Percentiles rank a stretch among this genome's conserved stretches.
Evolutionary conservation across 805 yeast species (phyloP).

Genomic region (Tetrapisispora nanseiensis): DNA sequence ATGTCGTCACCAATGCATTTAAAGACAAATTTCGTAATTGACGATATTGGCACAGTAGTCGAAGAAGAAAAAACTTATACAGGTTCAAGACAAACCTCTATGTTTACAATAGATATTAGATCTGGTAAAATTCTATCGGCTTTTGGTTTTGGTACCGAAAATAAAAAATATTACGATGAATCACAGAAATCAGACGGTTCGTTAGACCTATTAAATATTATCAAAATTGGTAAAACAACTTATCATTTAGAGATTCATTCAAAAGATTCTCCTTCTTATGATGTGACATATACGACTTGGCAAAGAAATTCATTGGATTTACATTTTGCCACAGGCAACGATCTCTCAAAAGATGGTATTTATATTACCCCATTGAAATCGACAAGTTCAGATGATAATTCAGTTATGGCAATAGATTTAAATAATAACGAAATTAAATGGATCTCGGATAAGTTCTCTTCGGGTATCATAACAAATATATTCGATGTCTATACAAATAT

Average conservation of each 20-base stretch:
- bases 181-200: not conserved
- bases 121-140: conserved; percentile 66
- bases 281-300: conserved; percentile 81
- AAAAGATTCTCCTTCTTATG: conserved; percentile 62
- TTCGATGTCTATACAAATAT: conserved; percentile 55
- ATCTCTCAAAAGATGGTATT: conserved; percentile 56
- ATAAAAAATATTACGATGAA: conserved; percentile 15
- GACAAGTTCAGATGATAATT: conserved; percentile 37
- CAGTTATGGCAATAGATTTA: conserved; percentile 66
- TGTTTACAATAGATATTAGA: conserved; percentile 60
- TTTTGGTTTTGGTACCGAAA: conserved; percentile 46
- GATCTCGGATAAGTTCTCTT: conserved; percentile 59
- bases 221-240: conserved; percentile 61
- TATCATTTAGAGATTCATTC: conserved; percentile 73
- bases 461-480: conserved; percentile 57
- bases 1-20: conserved; percentile 78
- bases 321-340: conserved; percentile 39
- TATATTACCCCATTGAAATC: conserved; percentile 71
- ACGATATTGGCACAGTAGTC: conserved; percentile 27
- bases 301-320: conserved; percentile 80
- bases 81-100: conserved; percentile 67
- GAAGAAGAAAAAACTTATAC: conserved; percentile 77
- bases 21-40: conserved; percentile 35
- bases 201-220: conserved; percentile 28
- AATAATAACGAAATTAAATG: conserved; percentile 66